Evolutionary conservation across 2,329 filamentous ascomycete species (phyloP), one percentile per base, ranked within the genome.

Genomic region (Stagonosporopsis chrysanthemi): DNA sequence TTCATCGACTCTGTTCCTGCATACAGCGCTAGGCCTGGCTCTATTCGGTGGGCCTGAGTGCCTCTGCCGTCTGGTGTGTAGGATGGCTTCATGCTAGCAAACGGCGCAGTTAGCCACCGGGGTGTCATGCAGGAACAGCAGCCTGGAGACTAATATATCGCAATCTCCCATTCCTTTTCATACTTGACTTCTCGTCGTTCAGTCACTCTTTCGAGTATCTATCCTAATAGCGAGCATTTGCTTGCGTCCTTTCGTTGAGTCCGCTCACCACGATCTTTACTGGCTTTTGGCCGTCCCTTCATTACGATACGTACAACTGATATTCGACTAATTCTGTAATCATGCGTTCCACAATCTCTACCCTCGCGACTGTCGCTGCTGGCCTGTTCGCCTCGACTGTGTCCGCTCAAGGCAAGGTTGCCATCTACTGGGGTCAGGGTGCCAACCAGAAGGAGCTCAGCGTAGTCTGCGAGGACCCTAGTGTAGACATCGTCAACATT

Each of bases 361-460:
- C 64, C 48, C 62, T 62, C 23, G 67, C 74, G 62, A 68, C 76
- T 42, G 63, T 73, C 36, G 70, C 76, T 51, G 76, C 77, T 46
- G 68, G 70, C 33, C 56, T 77, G 52, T 60, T 74, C 45, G 66
- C 71, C 41, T 66, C 76, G n/a, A 67, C 76, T 26, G 67, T 69
- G 42, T 75, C 75, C 39, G 75, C 77, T 55, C 80, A 77, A 50
- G 77, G 74, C 36, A 84, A 85, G 63, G 74, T 85, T 43, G 82
- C 78, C 23, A 76, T 84, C 41, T 86, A 86, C 73, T 85, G 80
- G 76, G 84, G 84, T 44, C 83, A 86, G 78, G 83, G 84, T 58
- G 56, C 69, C 14, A 52, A 75, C 52, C 84, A 86, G 62, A 70
- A 75, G 22, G 75, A 80, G 17, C 76, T 86, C 22, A 71, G 77